Percentiles rank a stretch among this genome's conserved stretches.
These are phyloP conservation scores for Endoconidiophora polonica DNA, from an alignment of 2,329 filamentous ascomycete species.

Conservation along the genomic window DNA sequence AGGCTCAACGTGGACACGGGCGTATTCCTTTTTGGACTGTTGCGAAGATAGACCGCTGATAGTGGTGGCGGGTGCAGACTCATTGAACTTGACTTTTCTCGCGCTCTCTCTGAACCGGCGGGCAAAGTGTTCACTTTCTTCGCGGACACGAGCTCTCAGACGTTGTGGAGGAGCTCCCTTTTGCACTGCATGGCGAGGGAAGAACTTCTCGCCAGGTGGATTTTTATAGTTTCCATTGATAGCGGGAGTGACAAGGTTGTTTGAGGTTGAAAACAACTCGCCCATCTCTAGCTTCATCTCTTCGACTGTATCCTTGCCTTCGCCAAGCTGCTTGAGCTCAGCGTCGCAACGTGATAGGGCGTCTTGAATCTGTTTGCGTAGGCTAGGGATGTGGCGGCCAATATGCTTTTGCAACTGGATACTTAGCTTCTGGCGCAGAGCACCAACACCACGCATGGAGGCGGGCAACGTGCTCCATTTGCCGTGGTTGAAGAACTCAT, in stretches of 20 bases:
- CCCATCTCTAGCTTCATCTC: slow-evolving; percentile 38
- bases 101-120: slow-evolving; percentile 32
- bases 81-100: slow-evolving; percentile 29
- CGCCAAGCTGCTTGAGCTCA: slow-evolving; percentile 33
- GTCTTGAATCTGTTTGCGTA: slow-evolving; percentile 34
- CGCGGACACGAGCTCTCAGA: slow-evolving; percentile 32
- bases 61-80: slow-evolving; percentile 14
- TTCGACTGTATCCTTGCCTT: slow-evolving; percentile 33
- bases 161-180: slow-evolving; percentile 35
- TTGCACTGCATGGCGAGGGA: slow-evolving; percentile 30
- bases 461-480: slow-evolving; percentile 32
- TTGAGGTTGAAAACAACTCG: slow-evolving; percentile 34
- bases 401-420: slow-evolving; percentile 34
- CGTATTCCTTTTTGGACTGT: slow-evolving; percentile 30
- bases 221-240: slow-evolving; percentile 40
- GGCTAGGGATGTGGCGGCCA: slow-evolving; percentile 32
- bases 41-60: slow-evolving; percentile 17
- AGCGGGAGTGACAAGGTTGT: slow-evolving; percentile 36
- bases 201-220: slow-evolving; percentile 34
- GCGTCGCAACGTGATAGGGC: slow-evolving; percentile 31
- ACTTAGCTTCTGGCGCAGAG: slow-evolving; percentile 32
- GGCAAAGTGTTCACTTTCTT: slow-evolving; percentile 35
- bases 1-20: slow-evolving; percentile 30
- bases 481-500: slow-evolving; percentile 32
- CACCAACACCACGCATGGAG: slow-evolving; percentile 29